These are phyloP conservation scores for Botrytis sinoallii DNA, from an alignment of 2,329 filamentous ascomycete genomes.

Conservation along the genomic window DNA sequence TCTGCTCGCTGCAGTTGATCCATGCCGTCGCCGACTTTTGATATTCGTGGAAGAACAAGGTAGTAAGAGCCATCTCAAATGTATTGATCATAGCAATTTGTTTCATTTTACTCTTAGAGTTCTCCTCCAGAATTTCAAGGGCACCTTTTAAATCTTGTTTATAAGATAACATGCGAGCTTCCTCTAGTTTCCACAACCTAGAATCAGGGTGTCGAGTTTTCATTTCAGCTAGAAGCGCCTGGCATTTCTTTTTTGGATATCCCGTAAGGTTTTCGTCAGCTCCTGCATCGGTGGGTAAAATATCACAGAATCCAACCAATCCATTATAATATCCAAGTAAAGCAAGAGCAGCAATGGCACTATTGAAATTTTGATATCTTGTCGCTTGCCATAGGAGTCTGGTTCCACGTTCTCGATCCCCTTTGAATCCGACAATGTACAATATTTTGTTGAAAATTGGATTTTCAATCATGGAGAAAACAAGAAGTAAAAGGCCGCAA, in stretches of 20 bases:
- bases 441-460: conserved; percentile 85
- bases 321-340: conserved; percentile 87
- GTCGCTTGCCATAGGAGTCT: conserved; percentile 88
- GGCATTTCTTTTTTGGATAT: conserved; percentile 68
- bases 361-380: conserved; percentile 82
- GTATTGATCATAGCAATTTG: conserved; percentile 82
- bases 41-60: conserved; percentile 79
- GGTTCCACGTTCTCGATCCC: conserved; percentile 79
- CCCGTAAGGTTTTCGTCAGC: conserved; percentile 58
- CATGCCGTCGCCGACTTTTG: conserved; percentile 71
- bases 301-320: conserved; percentile 82
- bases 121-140: conserved; percentile 59
- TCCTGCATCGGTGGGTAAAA: conserved; percentile 64
- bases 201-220: conserved; percentile 74
- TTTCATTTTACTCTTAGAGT: conserved; percentile 69
- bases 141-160: conserved; percentile 65
- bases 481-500: conserved; percentile 78
- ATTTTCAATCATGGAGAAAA: conserved; percentile 84
- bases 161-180: conserved; percentile 72
- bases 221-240: conserved; percentile 69
- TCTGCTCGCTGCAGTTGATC: conserved; percentile 70
- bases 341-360: conserved; percentile 80
- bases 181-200: conserved; percentile 82
- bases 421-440: conserved; percentile 85
- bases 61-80: conserved; percentile 78